Evolutionary conservation across 441 rosid genomes (phyloP), one percentile per base, ranked within the genome.

Genomic region (Arabidopsis hybrid): DNA sequence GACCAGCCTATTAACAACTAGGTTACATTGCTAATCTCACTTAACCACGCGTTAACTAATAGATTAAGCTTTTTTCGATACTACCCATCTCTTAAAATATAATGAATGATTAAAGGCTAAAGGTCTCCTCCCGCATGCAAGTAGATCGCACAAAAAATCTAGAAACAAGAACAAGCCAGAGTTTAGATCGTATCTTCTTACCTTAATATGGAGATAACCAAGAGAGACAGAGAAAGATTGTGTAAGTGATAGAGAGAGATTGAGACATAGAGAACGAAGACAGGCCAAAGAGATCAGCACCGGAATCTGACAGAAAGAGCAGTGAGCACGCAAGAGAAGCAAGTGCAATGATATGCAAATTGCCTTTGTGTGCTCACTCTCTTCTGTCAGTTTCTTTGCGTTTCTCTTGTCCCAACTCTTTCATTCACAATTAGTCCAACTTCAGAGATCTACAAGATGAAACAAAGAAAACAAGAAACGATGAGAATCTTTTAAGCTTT

Each of bases 301-400:
- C 4, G 70, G 81, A 72, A 72, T 78, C 81, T 88, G 99, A 95
- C 99, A 90, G 91, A 82, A 76, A 86, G 99, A 95, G 97, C 82
- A 76, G 89, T 90, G 97, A 92, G 99, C 99, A 95, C 99, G 81
- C 93, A 92, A 87, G 87, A 67, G 77, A 78, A 83, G 94, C 91
- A 90, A 63, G 60, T 75, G 91, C 88, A 92, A 76, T 77, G 69
- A 52, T 67, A 74, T 86, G 87, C 84, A 89, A 81, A 82, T 66
- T 86, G 87, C 91, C 87, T 84, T 87, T 89, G 92, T 85, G 99
- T 95, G 99, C 99, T 92, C 97, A 95, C 99, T 90, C 99, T 95
- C 99, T 95, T 92, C 99, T 92, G 99, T 95, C 99, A 95, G 84
- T 77, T 90, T 89, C 91, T 49, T 55, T 75, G 61, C 14, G 40